phyloP scores from a whole-genome alignment of 2,329 filamentous ascomycete species.

The Fusarium fujikuroi region DNA sequence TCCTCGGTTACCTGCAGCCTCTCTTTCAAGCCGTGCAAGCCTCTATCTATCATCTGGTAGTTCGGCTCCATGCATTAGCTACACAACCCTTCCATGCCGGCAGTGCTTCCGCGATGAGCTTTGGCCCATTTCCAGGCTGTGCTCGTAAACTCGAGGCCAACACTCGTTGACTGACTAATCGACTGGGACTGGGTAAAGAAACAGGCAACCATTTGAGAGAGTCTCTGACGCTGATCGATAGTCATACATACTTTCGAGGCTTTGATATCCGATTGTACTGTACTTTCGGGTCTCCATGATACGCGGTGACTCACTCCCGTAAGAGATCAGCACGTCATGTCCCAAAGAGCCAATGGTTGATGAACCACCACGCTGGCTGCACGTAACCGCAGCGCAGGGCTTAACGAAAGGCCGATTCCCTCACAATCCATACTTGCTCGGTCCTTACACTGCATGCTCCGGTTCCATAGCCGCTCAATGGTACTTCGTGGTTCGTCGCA shows the following conservation, averaged over 20 bases:
- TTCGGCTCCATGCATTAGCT: conserved; percentile 30
- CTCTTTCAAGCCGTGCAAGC: conserved; percentile 10
- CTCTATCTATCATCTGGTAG: conserved; percentile 19
- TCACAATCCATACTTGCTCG: background rate
- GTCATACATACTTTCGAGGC: conserved; percentile 19
- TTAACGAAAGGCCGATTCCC: conserved; percentile 13
- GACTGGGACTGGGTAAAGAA: background rate
- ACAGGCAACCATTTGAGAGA: conserved; percentile 15
- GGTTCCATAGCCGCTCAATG: conserved; percentile 2
- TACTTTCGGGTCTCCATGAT: conserved; percentile 8
- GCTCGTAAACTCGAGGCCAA: conserved; percentile 10
- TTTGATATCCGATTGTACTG: conserved; percentile 1
- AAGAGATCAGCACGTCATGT: conserved; percentile 9
- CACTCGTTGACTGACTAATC: background rate
- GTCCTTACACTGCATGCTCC: background rate
- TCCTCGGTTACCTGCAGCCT: conserved; percentile 18
- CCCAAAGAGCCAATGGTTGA: background rate
- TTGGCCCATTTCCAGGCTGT: conserved; percentile 24
- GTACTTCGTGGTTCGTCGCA: conserved; percentile 5
- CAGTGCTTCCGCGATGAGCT: conserved; percentile 24
- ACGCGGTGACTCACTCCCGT: conserved; percentile 26
- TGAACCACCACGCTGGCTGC: background rate
- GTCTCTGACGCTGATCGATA: background rate
- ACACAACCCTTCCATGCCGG: conserved; percentile 10
- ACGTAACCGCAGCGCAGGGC: conserved; percentile 29